Base-by-base conservation (phyloP, 2,329 filamentous ascomycete genomes). In the Exophiala dermatitidis region DNA sequence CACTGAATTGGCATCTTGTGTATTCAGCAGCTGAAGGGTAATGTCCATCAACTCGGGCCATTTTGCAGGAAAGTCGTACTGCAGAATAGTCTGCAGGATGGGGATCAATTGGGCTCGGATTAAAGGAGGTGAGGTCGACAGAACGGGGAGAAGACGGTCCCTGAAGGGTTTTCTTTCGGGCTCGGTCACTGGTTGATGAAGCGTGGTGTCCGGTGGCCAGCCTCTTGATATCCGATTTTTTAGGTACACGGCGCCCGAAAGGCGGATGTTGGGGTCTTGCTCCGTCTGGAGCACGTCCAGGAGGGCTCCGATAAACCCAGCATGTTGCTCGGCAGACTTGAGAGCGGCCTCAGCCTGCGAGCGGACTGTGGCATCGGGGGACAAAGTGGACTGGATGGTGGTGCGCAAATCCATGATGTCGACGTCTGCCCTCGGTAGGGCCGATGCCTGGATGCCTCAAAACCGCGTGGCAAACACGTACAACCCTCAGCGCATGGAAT, bases 31-130 rank as follows among this genome's bases (percentile, higher is more conserved):
- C 70, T 90, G 87, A 62, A 95, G 77, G 48, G 91, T 96, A 67
- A 94, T 89, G 66, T 94, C 86, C 76, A 97, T 85, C 70, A 96
- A 97, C 51, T 85, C 83, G 45, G 93, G 93, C 93, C 93, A 98
- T 74, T 86, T 84, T 64, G 86, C 82, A 52, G 93, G 93, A 70
- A 96, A 98, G 71, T 98, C 93, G 76, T 86, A 86, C 72, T 95
- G 88, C 60, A 98, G 81, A 66, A 98, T 91, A 72, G 95, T 94
- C 74, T 96, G 90, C 53, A 98, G 84, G 64, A 94, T 85, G 57
- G 94, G 90, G 60, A 97, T 85, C 62, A 98, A 83, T 74, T 98
- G 93, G 62, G 90, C 85, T 70, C 93, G 90, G 63, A 96, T 85
- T 65, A 86, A 84, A 46, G 86, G 82, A 58, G 84, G 82, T 42